Evolutionary conservation across 2,329 filamentous ascomycete species (phyloP), one percentile per base, ranked within the genome.

Genomic region (Didymella glomerata): DNA sequence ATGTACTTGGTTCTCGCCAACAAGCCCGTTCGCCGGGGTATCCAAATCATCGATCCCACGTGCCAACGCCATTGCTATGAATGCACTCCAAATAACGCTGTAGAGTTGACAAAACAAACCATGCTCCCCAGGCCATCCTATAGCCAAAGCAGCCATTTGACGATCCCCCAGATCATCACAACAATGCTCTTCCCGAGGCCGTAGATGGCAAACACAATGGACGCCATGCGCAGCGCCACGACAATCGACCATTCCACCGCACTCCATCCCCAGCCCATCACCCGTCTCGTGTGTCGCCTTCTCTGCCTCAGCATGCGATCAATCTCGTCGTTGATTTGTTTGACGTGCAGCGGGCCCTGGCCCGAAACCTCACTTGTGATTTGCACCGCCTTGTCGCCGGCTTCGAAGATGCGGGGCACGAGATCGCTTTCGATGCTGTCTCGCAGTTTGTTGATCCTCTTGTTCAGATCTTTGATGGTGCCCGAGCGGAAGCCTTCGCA

Each of bases 181-280:
- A 89, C 84, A 1, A 90, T 67, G 11, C 88, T 87, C 60, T 88
- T 80, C 34, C 90, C 78, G 14, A 91, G 76, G 60, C 91, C 86
- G 50, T 90, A 81, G 24, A 94, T 82, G 75, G 93, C 90, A 24
- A 97, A 93, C 32, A 96, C 82, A 59, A 96, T 86, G 93, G 94
- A 98, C 16, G 96, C 88, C 77, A 90, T 92, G 93, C 95, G 97
- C 88, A 98, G 92, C 67, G 96, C 86, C 4, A 90, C 91, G 38
- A 98, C 87, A 18, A 98, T 84, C 48, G 87, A 80, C 92, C 93
- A 97, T 81, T 98, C 94, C 16, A 97, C 86, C 20, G 89, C 78
- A 54, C 93, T 87, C 85, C 93, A 98, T 14, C 92, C 89, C 0
- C 88, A 86, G 14, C 91, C 83, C 38, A 92, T 83, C 24, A 93